Evolutionary conservation across 2,329 filamentous ascomycete genomes (phyloP), one percentile per base, ranked within the genome.

Genomic region (Dactylellina cionopaga): DNA sequence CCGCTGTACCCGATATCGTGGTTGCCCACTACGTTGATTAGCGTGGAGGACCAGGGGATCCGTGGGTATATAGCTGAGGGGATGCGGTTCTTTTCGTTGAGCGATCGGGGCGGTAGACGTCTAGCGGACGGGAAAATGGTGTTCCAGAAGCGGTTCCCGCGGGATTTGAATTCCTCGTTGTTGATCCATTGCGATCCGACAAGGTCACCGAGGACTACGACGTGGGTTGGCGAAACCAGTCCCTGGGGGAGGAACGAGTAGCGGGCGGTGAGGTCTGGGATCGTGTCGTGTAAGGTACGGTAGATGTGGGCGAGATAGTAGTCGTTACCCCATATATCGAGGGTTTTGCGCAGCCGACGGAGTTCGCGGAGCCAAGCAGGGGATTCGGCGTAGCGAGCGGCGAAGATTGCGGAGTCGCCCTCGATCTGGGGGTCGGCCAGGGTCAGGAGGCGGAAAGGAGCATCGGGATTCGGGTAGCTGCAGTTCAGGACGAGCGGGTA

Each of bases 1-100:
- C 95, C 95, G 0, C 93, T 92, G 79, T 99, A 99, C 31, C 95
- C 95, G 78, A 99, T 89, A 80, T 99, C 95, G 79, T 99, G 95
- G 78, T 99, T 99, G 0, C 95, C 95, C 0, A 89, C 92, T 24
- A 98, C 87, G 76, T 96, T 96, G 79, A 99, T 92, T 74, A 97
- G 84, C 62, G 90, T 86, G 39, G 83, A 85, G n/a, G 84, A 81
- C 95, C 95, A 98, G 1, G 81, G 80, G 4, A 83, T 80, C 5
- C 81, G 80, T 66, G 86, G 83, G 47, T 80, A 79, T 29, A 49
- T 60, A 0, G 70, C 66, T 2, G 31, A 46, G 4, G 65, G 35
- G 74, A 77, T 73, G 6, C 72, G 63, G 19, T 4, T 81, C 72
- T 51, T 74, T 73, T 56, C 62, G 65, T 11, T 75, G 70, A 58